Conservation (phyloP, 1,284 basidiomycete genomes). For the Cystobasidium sp. region DNA sequence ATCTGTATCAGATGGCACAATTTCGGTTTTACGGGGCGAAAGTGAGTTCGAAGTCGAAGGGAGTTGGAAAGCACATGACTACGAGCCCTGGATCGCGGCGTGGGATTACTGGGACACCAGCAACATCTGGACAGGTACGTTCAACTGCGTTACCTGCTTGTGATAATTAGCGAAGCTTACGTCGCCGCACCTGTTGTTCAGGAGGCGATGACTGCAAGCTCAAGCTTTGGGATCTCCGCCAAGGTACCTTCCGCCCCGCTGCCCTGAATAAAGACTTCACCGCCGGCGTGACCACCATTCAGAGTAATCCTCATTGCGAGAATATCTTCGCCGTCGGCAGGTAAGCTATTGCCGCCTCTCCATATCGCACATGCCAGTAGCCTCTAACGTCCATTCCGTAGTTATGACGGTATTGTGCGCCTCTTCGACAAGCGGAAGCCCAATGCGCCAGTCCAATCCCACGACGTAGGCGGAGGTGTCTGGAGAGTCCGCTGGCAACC, state of each 20-base stretch:
- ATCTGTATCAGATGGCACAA: constrained; percentile 76
- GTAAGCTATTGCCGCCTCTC: constrained; percentile 58
- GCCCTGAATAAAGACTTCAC: constrained; percentile 83
- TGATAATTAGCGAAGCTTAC: no score
- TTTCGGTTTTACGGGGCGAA: constrained; percentile 64
- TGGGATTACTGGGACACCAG: constrained; percentile 84
- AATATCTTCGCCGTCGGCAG: constrained; percentile 89
- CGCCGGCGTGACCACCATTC: constrained; percentile 89
- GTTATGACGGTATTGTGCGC: constrained; percentile 82
- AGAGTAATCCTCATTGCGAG: constrained; percentile 77
- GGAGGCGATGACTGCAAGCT: constrained; percentile 91
- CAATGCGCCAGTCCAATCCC: constrained; percentile 64
- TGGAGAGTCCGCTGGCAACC: constrained; percentile 99
- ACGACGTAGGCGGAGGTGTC: constrained; percentile 83
- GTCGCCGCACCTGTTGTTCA: constrained; percentile 54
- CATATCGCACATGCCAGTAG: not conserved
- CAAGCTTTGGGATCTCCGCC: constrained; percentile 89
- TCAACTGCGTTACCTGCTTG: no score
- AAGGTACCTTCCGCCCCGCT: constrained; percentile 66
- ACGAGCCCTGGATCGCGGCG: constrained; percentile 90
- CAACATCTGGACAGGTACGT: constrained; percentile 78
- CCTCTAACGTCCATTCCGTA: constrained; percentile 55
- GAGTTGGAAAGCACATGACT: constrained; percentile 86
- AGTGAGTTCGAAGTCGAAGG: constrained; percentile 60
- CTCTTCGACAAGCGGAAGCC: constrained; percentile 83